These are phyloP conservation scores for Suillus tomentosus DNA, from an alignment of 768 basidiomycete genomes.

Conservation along the genomic window DNA sequence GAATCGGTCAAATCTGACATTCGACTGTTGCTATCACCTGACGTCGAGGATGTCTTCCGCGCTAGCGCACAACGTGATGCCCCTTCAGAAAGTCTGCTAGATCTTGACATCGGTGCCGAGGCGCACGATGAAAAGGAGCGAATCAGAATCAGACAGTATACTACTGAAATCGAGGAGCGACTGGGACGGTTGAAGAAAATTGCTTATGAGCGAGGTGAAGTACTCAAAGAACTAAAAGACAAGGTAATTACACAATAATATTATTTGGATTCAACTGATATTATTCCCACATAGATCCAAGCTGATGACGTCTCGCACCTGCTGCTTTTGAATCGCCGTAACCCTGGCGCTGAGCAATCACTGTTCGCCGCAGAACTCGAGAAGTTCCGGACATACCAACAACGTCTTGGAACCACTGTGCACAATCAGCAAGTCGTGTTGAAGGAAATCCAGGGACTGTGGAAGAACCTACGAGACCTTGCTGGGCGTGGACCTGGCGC, in stretches of 20 bases:
- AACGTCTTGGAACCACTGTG: slow-evolving; percentile 75
- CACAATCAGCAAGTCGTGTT: slow-evolving; percentile 74
- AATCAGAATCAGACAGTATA: slow-evolving; percentile 62
- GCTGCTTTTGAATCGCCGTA: slow-evolving; percentile 86
- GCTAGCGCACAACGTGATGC: slow-evolving; percentile 47
- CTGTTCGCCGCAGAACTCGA: slow-evolving; percentile 93
- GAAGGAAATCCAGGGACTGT: slow-evolving; percentile 72
- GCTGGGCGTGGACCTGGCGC: slow-evolving; percentile 78
- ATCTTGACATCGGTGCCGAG: slow-evolving; percentile 68
- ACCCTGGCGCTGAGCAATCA: slow-evolving; percentile 78
- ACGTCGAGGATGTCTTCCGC: slow-evolving; percentile 64
- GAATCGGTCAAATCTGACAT: slow-evolving; percentile 67
- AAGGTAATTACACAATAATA: slow-evolving; percentile 56
- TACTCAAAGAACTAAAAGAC: slow-evolving; percentile 93
- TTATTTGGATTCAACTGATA: slow-evolving; percentile 4
- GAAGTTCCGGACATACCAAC: slow-evolving; percentile 92
- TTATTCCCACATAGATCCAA: slow-evolving; percentile 65
- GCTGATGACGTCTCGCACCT: slow-evolving; percentile 95
- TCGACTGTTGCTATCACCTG: slow-evolving; percentile 55
- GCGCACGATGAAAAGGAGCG: slow-evolving; percentile 67
- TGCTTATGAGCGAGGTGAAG: slow-evolving; percentile 79
- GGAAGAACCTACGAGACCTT: slow-evolving; percentile 72
- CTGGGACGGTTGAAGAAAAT: slow-evolving; percentile 81
- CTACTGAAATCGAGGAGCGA: slow-evolving; percentile 77
- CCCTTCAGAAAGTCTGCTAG: slow-evolving; percentile 55